Base-by-base conservation (phyloP, 768 basidiomycete genomes). In the Boletellus emodensis region DNA sequence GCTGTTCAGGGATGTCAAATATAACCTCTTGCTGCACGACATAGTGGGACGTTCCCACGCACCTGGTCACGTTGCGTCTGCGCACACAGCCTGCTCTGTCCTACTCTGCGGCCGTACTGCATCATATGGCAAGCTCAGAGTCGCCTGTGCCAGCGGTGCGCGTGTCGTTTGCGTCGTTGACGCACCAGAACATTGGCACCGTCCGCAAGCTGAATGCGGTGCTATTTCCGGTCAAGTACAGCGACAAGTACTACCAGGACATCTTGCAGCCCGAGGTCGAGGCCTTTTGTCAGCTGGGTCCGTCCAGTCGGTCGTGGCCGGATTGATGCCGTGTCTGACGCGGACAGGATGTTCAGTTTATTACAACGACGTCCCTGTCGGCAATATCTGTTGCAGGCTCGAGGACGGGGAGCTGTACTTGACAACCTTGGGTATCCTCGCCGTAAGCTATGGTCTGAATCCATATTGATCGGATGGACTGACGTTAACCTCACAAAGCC, bases 361-460 rank as follows among this genome's bases (percentile, higher is more conserved):
- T 71, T 94, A 87, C 72, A 94, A 93, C 72, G 92, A 95, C 72
- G 76, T 95, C 50, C 90, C 93, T 40, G 85, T 94, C 55, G 92
- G 93, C 52, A 90, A 84, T 5, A 80, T 94, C 61, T 92, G 89
- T 68, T 91, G 88, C 72, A 81, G 90, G 51, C 68, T 93, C 53
- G 92, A 95, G 69, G 77, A 73, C 46, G 80, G 82, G 18, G 66
- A 64, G 52, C 40, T 70, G 46, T 94, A 94, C 71, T 77, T 94
- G 63, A 90, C 93, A 85, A 94, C 93, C 44, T 85, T 94, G 84
- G 93, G 91, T 39, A 72, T 94, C 55, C 82, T 94, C 48, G 90
- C 90, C 49, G 90, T 93, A 72, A 70, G 82, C 72, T 51, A 49
- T 47, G 43, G 41, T 45, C 41, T 40, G 42, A 17, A 54, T 46